Conservation (phyloP, 2,329 filamentous ascomycete species). For the Sporothrix humicola region DNA sequence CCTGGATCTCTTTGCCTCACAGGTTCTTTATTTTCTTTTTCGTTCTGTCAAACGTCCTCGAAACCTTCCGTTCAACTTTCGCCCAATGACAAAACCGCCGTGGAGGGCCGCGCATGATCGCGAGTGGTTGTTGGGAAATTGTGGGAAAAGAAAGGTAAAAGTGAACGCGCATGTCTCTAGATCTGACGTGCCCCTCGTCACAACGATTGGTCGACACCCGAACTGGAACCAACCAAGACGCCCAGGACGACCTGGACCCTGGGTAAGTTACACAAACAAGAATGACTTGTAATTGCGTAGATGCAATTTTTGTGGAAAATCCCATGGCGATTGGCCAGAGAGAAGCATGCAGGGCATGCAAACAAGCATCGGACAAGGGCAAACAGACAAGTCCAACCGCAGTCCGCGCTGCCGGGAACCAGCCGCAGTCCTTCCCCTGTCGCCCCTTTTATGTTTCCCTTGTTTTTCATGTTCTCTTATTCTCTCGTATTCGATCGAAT, state of each 20-base stretch:
- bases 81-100: background rate
- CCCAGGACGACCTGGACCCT: background rate
- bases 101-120: background rate
- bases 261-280: background rate
- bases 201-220: constrained; percentile 14
- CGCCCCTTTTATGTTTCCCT: too few relatives aligned
- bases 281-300: background rate
- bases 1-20: background rate
- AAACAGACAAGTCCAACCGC: background rate
- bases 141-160: too few relatives aligned
- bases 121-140: background rate
- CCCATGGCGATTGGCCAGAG: background rate
- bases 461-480: constrained; percentile 13
- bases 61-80: background rate
- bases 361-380: background rate
- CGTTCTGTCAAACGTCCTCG: too few relatives aligned
- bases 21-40: background rate
- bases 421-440: background rate
- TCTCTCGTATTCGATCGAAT: background rate
- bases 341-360: background rate
- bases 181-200: too few relatives aligned
- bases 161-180: background rate
- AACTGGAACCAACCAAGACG: background rate
- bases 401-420: constrained; percentile 13
- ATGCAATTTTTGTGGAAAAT: background rate